Evolutionary conservation across 805 yeast species (phyloP).

Genomic region (Ogataea methanolica): DNA sequence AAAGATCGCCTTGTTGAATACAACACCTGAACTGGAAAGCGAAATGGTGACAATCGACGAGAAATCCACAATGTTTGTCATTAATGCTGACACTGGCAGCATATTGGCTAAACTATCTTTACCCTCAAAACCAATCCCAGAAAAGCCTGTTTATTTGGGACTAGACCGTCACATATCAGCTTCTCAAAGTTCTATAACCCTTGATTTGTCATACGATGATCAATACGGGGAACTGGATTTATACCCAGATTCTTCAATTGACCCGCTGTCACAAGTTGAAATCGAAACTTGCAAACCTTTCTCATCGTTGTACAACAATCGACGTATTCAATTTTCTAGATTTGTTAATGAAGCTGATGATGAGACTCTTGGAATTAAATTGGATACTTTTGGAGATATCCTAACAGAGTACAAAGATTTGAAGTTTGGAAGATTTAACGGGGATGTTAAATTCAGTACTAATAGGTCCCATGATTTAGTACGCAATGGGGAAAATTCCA

Average conservation of each 20-base stretch:
- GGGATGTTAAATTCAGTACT: constrained; percentile 12
- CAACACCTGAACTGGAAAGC: constrained; percentile 2
- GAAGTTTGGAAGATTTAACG: constrained; percentile 15
- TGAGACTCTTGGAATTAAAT: constrained; percentile 3
- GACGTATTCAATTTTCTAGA: constrained; percentile 20
- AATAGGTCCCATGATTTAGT: no score
- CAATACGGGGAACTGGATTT: neutral
- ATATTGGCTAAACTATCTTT: constrained; percentile 16
- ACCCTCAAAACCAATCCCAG: constrained; percentile 1
- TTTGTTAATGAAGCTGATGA: constrained; percentile 1
- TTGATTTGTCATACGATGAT: neutral
- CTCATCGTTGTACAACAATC: constrained; percentile 21
- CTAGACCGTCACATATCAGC: neutral
- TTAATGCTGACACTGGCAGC: constrained; percentile 15
- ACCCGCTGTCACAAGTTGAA: constrained; percentile 47
- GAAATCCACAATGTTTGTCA: constrained; percentile 17
- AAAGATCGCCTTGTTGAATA: constrained; percentile 9
- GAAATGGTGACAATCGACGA: constrained; percentile 22
- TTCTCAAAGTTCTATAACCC: neutral
- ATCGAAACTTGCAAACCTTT: constrained; percentile 47
- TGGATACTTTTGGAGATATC: constrained; percentile 12
- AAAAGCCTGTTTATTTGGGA: neutral
- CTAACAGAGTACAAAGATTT: constrained; percentile 9
- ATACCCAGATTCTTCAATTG: constrained; percentile 13
- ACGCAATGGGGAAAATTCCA: no score